Percentiles rank a stretch among this genome's conserved stretches.
These are phyloP conservation scores for Auricularia sp. DNA, from an alignment of 768 basidiomycete genomes.

Conservation along the genomic window DNA sequence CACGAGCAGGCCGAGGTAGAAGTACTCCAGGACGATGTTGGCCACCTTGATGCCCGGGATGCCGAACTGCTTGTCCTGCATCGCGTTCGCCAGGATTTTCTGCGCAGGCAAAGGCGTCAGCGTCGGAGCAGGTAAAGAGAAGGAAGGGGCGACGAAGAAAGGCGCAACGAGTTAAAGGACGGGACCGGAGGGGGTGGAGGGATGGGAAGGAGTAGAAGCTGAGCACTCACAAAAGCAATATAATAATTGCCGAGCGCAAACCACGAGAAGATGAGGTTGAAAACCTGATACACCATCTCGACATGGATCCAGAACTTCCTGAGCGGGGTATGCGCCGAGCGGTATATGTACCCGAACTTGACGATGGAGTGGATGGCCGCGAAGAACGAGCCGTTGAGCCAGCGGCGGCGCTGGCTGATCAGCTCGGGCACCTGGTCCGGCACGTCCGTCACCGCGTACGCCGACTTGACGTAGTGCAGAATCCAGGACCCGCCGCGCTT, in stretches of 20 bases:
- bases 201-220: neutral
- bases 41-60: slow-evolving; percentile 55
- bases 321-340: slow-evolving; percentile 70
- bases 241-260: slow-evolving; percentile 86
- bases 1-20: slow-evolving; percentile 79
- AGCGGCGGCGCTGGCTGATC: slow-evolving; percentile 88
- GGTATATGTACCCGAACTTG: slow-evolving; percentile 93
- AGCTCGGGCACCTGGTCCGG: slow-evolving; percentile 91
- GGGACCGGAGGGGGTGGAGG: no score
- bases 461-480: slow-evolving; percentile 92
- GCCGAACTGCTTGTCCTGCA: slow-evolving; percentile 55
- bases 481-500: slow-evolving; percentile 87
- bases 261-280: slow-evolving; percentile 91
- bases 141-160: neutral
- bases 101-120: slow-evolving; percentile 5
- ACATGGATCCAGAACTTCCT: slow-evolving; percentile 93
- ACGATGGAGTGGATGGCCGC: slow-evolving; percentile 86
- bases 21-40: slow-evolving; percentile 74
- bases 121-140: neutral
- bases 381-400: slow-evolving; percentile 98
- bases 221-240: slow-evolving; percentile 61
- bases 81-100: slow-evolving; percentile 56
- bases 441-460: slow-evolving; percentile 87
- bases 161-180: no score
- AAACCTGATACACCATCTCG: slow-evolving; percentile 83